A percentile compares a stretch with the other conserved stretches of the same genome.
phyloP scores from a whole-genome alignment of 2,329 filamentous ascomycete species.

The Penicillium olsonii region DNA sequence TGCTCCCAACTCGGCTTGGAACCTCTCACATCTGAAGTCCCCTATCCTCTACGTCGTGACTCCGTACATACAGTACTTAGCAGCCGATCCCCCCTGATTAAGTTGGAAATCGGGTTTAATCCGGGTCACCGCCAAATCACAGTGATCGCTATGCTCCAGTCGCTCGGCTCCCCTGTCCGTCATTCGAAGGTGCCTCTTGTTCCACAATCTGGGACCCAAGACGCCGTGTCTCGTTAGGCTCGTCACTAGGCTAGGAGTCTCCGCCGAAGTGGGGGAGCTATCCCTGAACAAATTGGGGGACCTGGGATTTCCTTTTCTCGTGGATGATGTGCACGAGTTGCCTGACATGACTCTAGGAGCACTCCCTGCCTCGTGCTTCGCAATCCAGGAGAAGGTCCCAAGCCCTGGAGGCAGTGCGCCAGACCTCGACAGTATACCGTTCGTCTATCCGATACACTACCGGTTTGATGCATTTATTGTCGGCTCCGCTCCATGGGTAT shows the following conservation, averaged over 20 bases:
- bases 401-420: too few relatives aligned
- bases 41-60: neutral
- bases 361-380: constrained; percentile 23
- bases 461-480: neutral
- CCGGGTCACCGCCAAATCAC: constrained; percentile 11
- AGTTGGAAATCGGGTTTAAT: constrained; percentile 1
- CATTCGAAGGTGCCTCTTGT: constrained; percentile 1
- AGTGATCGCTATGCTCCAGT: neutral
- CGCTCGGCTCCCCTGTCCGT: constrained; percentile 13
- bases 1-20: neutral
- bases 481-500: neutral
- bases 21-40: neutral
- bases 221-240: constrained; percentile 7
- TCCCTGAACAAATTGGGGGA: constrained; percentile 2
- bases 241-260: constrained; percentile 7
- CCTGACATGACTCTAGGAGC: constrained; percentile 15
- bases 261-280: constrained; percentile 12
- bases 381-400: too few relatives aligned
- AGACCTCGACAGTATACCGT: neutral
- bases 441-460: neutral
- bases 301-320: neutral
- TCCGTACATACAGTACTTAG: neutral
- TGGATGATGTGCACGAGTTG: constrained; percentile 18
- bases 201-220: neutral
- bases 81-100: constrained; percentile 1